These are phyloP conservation scores for Mortierella sp. DNA, from an alignment of 371 early-diverging fungal species.

Conservation along the genomic window DNA sequence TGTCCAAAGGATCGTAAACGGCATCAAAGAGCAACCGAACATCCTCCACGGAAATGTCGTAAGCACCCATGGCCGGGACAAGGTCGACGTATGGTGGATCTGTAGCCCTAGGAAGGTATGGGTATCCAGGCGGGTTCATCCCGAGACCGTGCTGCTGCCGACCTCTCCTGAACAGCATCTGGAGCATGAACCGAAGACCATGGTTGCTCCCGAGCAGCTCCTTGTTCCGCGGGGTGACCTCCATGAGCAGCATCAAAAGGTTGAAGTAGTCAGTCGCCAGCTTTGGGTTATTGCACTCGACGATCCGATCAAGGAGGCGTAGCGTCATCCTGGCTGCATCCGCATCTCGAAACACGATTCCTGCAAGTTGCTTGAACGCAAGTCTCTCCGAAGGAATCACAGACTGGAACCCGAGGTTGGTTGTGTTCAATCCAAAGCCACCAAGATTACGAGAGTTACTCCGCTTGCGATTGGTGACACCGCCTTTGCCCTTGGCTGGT, in stretches of 20 bases:
- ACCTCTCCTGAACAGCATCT: constrained; percentile 57
- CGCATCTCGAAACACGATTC: constrained; percentile 59
- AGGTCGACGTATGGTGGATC: constrained; percentile 60
- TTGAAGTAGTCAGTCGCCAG: constrained; percentile 59
- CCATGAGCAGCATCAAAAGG: constrained; percentile 59
- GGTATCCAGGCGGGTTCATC: constrained; percentile 31
- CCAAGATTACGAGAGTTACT: constrained; percentile 59
- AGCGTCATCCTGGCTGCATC: constrained; percentile 61
- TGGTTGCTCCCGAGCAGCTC: constrained; percentile 53
- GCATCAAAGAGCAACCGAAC: constrained; percentile 58
- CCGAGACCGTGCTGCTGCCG: constrained; percentile 37
- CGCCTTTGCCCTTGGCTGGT: constrained; percentile 18
- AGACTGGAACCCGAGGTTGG: constrained; percentile 51
- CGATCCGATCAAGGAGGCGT: constrained; percentile 53
- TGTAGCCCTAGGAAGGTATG: constrained; percentile 28
- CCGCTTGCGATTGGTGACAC: constrained; percentile 47
- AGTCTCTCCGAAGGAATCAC: constrained; percentile 48
- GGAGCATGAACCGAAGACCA: constrained; percentile 55
- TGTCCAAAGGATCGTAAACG: constrained; percentile 58
- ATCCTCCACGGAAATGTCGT: constrained; percentile 59
- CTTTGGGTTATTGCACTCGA: constrained; percentile 55
- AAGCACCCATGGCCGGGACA: constrained; percentile 59
- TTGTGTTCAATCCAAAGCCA: constrained; percentile 57
- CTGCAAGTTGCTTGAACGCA: constrained; percentile 54
- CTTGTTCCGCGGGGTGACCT: constrained; percentile 61